These are phyloP conservation scores for Nicotiana benthamiana DNA, from an alignment of 257 asterid genomes.

Conservation along the genomic window DNA sequence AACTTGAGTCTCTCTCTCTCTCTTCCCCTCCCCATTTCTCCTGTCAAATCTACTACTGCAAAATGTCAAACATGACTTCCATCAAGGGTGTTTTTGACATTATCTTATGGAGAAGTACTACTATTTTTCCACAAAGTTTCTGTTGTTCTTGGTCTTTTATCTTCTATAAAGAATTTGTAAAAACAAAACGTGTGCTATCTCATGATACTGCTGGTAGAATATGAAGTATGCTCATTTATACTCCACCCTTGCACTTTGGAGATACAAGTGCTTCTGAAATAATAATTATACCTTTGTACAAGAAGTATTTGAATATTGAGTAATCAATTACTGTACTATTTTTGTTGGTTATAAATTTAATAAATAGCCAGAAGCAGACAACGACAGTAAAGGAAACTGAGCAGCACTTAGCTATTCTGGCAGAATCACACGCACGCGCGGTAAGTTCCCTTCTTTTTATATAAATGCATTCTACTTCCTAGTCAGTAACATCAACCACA, in stretches of 20 bases:
- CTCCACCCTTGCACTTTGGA: constrained; percentile 20
- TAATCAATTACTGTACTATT: neutral
- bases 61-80: neutral
- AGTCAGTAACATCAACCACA: constrained; percentile 13
- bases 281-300: neutral
- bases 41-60: neutral
- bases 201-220: constrained; percentile 24
- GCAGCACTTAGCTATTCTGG: constrained; percentile 26
- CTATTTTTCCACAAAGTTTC: neutral
- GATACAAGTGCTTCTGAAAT: constrained; percentile 1
- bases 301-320: constrained; percentile 5
- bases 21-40: neutral
- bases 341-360: neutral
- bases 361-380: neutral
- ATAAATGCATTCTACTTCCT: neutral
- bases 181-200: constrained; percentile 13
- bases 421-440: constrained; percentile 38
- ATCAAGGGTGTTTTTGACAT: neutral
- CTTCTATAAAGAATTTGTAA: neutral
- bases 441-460: neutral
- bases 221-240: constrained; percentile 9
- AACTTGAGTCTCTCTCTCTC: neutral
- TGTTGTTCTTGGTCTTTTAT: neutral
- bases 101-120: neutral
- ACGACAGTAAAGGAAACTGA: constrained; percentile 13